These are phyloP conservation scores for Yamadazyma atmosphaerica DNA, from an alignment of 1,139 yeast genomes.

Conservation along the genomic window DNA sequence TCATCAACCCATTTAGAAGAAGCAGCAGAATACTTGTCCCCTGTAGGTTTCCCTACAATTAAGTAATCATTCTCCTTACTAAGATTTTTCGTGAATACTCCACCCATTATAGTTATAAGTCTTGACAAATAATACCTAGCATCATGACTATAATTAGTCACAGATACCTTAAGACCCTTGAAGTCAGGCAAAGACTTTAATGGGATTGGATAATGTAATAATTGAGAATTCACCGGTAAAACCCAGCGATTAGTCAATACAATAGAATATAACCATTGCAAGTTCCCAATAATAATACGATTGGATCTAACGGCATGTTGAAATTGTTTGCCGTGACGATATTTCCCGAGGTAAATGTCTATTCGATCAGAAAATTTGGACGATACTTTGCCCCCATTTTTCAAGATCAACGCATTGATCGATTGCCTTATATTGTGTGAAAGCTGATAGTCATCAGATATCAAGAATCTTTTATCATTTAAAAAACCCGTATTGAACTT, in stretches of 20 bases:
- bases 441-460: constrained; percentile 34
- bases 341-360: constrained; percentile 68
- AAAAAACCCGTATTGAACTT: constrained; percentile 19
- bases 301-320: constrained; percentile 23
- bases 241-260: constrained; percentile 56
- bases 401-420: constrained; percentile 26
- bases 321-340: constrained; percentile 56
- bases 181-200: constrained; percentile 51
- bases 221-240: constrained; percentile 51
- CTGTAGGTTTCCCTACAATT: constrained; percentile 65
- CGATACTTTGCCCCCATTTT: constrained; percentile 33
- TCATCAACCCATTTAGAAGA: constrained; percentile 50
- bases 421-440: constrained; percentile 31
- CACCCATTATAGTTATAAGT: constrained; percentile 73
- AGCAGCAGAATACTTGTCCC: constrained; percentile 78
- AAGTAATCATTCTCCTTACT: constrained; percentile 70
- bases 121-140: constrained; percentile 70
- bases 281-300: constrained; percentile 56
- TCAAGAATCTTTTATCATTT: constrained; percentile 26
- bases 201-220: constrained; percentile 77
- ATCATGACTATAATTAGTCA: constrained; percentile 84
- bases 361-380: constrained; percentile 27
- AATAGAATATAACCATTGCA: constrained; percentile 75
- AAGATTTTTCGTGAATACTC: constrained; percentile 68
- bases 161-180: constrained; percentile 54